Percentiles rank a stretch among this genome's conserved stretches.
These are phyloP conservation scores for Euptelea pleiosperma DNA, from an alignment of 164 flowering plant genomes.

Conservation along the genomic window DNA sequence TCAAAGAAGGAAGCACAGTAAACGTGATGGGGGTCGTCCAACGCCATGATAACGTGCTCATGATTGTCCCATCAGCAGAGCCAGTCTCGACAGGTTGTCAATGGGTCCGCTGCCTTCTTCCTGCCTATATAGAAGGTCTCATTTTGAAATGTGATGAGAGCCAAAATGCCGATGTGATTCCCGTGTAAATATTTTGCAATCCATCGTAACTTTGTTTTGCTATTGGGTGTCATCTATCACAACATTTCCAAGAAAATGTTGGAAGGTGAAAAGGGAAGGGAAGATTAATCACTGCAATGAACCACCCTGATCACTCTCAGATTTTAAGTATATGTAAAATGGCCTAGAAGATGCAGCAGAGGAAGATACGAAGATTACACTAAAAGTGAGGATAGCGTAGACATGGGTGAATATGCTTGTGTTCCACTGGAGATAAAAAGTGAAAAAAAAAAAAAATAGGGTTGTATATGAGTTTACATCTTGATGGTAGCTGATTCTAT, in stretches of 20 bases:
- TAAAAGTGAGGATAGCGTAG: constrained; percentile 11
- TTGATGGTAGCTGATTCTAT: constrained; percentile 9
- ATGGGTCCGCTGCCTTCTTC: constrained; percentile 81
- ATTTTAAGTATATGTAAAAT: constrained; percentile 24
- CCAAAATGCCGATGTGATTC: constrained; percentile 69
- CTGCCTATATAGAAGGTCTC: constrained; percentile 69
- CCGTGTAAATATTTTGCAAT: constrained; percentile 52
- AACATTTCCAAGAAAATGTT: constrained; percentile 22
- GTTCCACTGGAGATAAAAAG: constrained; percentile 7
- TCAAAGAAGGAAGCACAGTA: constrained; percentile 94
- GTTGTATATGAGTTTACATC: constrained; percentile 14
- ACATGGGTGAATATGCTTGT: constrained; percentile 3
- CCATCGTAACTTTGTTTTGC: constrained; percentile 1
- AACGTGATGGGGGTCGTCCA: constrained; percentile 88
- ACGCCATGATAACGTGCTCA: constrained; percentile 81
- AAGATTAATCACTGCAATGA: constrained; percentile 5
- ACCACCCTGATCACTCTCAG: constrained; percentile 8
- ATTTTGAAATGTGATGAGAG: constrained; percentile 73
- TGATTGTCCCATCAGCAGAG: constrained; percentile 79
- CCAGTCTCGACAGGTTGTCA: constrained; percentile 79
- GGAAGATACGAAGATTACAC: too few species aligned
- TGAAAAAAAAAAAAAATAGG: constrained; percentile 4
- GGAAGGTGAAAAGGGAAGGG: constrained; percentile 5
- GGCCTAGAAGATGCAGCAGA: too few species aligned
- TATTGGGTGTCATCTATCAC: constrained; percentile 8